Base-by-base conservation (phyloP, 2,329 filamentous ascomycete species). In the Didymella glomerata region DNA sequence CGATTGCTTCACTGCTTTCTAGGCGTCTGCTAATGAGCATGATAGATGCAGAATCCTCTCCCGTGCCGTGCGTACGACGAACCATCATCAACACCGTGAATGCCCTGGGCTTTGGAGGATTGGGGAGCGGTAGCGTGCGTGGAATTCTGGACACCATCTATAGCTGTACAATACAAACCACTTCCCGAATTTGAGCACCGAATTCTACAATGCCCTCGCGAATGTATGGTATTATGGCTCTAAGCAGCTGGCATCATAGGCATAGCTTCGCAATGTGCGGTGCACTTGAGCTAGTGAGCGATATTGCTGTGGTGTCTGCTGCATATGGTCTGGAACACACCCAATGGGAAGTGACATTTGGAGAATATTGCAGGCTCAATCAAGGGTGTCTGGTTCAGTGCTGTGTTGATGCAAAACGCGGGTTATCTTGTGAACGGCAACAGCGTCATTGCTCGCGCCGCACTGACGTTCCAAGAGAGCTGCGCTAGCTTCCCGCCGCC, bases 401-500 rank as follows among this genome's bases (percentile, higher is more conserved):
- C 11, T 34, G n/a, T 46, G 22, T 25, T 41, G 34, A 8, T 30
- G 16, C 28, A n/a, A 5, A 7, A 14, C 9, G 14, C 22, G 32
- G 30, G 34, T 48, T 44, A n/a, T 42, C 32, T 49, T 14, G 45
- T 32, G 24, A 44, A 53, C 49, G n/a, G 36, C 55, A 49, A 40
- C 48, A 40, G 48, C 56, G 56, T 59, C 56, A 59, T 59, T 28
- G 48, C 48, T 36, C 41, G 24, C 27, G 24, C 22, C 49, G 56
- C 50, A 49, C 45, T 27, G 56, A 54, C 40, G 36, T 40, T 47
- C 54, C 55, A 55, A 54, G 49, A 47, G 30, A 55, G 50, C 51
- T 42, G 42, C 50, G 36, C 54, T 59, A 55, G 55, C 61, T 53
- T 70, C 54, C 66, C 58, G 65, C 66, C 66, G 67, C 68, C 69